Percentiles rank a stretch among this genome's conserved stretches.
These are phyloP conservation scores for Aspergillus nanangensis DNA, from an alignment of 495 filamentous ascomycete genomes.

Conservation along the genomic window DNA sequence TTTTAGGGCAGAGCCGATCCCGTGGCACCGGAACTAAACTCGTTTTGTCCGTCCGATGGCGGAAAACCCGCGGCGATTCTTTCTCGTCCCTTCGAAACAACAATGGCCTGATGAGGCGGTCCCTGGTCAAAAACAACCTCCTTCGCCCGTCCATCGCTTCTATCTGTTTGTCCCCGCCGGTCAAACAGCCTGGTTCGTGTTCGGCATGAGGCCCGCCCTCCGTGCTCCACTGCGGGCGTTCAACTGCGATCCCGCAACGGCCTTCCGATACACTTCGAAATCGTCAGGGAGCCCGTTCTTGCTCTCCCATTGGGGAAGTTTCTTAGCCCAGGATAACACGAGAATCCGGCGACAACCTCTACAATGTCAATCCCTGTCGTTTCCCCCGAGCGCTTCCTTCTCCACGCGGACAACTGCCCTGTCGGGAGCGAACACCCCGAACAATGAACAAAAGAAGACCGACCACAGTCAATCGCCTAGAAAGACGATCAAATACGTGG, in stretches of 20 bases:
- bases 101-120: too few species aligned
- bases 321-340: neutral
- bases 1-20: neutral
- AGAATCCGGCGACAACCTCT: slow-evolving; percentile 3
- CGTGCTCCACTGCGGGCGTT: slow-evolving; percentile 36
- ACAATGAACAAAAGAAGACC: slow-evolving; percentile 11
- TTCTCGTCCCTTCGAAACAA: neutral
- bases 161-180: slow-evolving; percentile 8
- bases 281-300: slow-evolving; percentile 6
- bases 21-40: neutral
- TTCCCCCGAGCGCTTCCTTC: slow-evolving; percentile 7
- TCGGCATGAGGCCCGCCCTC: slow-evolving; percentile 38
- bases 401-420: slow-evolving; percentile 16
- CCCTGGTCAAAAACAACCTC: neutral
- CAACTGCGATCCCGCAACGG: slow-evolving; percentile 28
- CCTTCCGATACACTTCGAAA: slow-evolving; percentile 20
- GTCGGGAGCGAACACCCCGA: slow-evolving; percentile 8
- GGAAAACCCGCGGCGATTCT: neutral
- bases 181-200: slow-evolving; percentile 15
- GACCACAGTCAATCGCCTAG: slow-evolving; percentile 18
- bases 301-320: too few species aligned
- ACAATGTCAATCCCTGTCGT: neutral
- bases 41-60: neutral
- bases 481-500: slow-evolving; percentile 38
- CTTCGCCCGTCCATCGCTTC: neutral